Evolutionary conservation across 345 rosid species (phyloP).

Genomic region (Erysimum cheiranthoides): DNA sequence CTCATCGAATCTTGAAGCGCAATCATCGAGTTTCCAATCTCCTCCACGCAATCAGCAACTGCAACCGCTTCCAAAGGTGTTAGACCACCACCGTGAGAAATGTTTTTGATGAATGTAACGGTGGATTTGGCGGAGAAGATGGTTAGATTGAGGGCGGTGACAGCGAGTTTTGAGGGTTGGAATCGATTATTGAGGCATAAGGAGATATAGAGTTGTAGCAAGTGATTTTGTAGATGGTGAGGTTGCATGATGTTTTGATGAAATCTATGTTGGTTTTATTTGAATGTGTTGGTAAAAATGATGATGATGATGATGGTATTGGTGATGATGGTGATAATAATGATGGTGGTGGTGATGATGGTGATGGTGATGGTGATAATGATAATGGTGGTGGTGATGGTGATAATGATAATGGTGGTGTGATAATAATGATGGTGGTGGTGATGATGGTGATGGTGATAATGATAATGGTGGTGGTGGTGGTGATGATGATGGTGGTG

Average conservation of each 20-base stretch:
- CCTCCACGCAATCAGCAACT: conserved; percentile 57
- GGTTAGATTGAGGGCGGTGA: conserved; percentile 54
- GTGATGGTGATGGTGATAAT: not conserved
- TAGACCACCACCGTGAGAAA: conserved; percentile 40
- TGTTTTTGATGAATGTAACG: conserved; percentile 38
- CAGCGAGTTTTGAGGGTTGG: conserved; percentile 45
- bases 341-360: not conserved
- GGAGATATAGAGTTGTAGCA: conserved; percentile 50
- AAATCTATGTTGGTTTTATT: conserved; percentile 43
- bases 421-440: not conserved
- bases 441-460: not conserved
- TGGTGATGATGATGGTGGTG: not conserved
- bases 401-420: not conserved
- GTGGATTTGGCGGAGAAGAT: conserved; percentile 47
- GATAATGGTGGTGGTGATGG: not conserved
- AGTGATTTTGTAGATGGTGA: conserved; percentile 50
- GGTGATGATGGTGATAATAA: not conserved
- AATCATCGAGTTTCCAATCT: conserved; percentile 53
- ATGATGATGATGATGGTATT: not conserved
- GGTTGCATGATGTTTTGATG: conserved; percentile 53
- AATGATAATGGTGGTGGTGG: not conserved
- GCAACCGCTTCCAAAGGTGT: conserved; percentile 49
- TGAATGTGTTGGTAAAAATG: conserved; percentile 4
- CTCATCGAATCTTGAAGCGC: conserved; percentile 58
- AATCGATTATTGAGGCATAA: conserved; percentile 41